Conservation (phyloP, 768 basidiomycete species). For the Auricularia auricula-judae region DNA sequence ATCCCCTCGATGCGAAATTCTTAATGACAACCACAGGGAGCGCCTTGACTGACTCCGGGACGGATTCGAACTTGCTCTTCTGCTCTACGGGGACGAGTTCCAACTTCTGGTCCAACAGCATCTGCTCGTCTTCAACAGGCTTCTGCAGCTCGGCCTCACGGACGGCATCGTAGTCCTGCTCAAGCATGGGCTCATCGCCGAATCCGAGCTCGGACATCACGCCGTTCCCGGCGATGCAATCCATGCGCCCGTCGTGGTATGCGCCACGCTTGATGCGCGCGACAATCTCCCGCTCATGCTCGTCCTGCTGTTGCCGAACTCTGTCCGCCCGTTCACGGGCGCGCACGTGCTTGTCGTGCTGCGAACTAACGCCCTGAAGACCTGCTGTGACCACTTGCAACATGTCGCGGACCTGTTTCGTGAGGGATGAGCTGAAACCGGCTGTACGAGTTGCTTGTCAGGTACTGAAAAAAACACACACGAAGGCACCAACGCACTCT, state of each 20-base stretch:
- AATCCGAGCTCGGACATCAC: constrained; percentile 77
- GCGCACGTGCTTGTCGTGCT: constrained; percentile 35
- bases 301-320: constrained; percentile 24
- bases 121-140: constrained; percentile 32
- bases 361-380: constrained; percentile 49
- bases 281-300: constrained; percentile 21
- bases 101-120: background rate
- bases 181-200: constrained; percentile 54
- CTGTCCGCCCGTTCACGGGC: constrained; percentile 26
- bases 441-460: constrained; percentile 31
- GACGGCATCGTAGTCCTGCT: constrained; percentile 20
- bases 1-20: constrained; percentile 55
- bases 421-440: constrained; percentile 67
- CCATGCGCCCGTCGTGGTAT: constrained; percentile 83
- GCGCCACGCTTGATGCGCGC: constrained; percentile 45
- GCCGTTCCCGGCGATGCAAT: constrained; percentile 78
- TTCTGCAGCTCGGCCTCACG: constrained; percentile 13
- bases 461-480: background rate
- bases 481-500: constrained; percentile 36
- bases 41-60: constrained; percentile 34
- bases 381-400: constrained; percentile 67
- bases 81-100: background rate
- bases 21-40: constrained; percentile 83
- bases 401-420: constrained; percentile 76
- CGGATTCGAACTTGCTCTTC: background rate